Evolutionary conservation across 2,329 filamentous ascomycete genomes (phyloP).

Genomic region (Stachybotrys chartarum): DNA sequence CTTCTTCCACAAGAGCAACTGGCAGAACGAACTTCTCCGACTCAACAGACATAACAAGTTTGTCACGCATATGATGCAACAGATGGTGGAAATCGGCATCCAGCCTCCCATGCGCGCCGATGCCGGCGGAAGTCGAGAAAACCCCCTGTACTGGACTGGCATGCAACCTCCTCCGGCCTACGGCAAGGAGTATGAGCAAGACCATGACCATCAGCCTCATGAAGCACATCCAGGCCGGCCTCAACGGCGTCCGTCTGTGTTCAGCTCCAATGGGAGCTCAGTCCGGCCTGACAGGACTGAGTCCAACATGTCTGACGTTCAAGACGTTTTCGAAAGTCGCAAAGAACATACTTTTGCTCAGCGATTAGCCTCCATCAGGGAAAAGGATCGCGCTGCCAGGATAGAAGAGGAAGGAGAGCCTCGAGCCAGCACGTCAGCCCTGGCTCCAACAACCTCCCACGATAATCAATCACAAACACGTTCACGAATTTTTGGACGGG

Average conservation of each 20-base stretch:
- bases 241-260: slow-evolving; percentile 6
- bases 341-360: slow-evolving; percentile 26
- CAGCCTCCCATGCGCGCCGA: slow-evolving; percentile 60
- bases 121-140: slow-evolving; percentile 62
- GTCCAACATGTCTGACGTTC: slow-evolving; percentile 29
- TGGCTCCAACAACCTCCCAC: slow-evolving; percentile 13
- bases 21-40: slow-evolving; percentile 89
- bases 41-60: slow-evolving; percentile 90
- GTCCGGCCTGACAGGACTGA: slow-evolving; percentile 17
- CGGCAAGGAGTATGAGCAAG: slow-evolving; percentile 15
- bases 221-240: slow-evolving; percentile 3
- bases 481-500: slow-evolving; percentile 19
- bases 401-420: slow-evolving; percentile 16
- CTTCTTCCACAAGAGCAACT: slow-evolving; percentile 97
- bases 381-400: slow-evolving; percentile 24
- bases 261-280: slow-evolving; percentile 8
- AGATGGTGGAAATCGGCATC: slow-evolving; percentile 77
- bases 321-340: slow-evolving; percentile 38
- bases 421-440: slow-evolving; percentile 18
- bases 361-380: slow-evolving; percentile 28
- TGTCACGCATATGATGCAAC: slow-evolving; percentile 81
- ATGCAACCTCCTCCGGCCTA: slow-evolving; percentile 26
- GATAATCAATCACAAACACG: slow-evolving; percentile 16
- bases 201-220: slow-evolving; percentile 9
- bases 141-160: slow-evolving; percentile 52